phyloP scores from a whole-genome alignment of 306 rosid genomes.

The Castanospermum australe region DNA sequence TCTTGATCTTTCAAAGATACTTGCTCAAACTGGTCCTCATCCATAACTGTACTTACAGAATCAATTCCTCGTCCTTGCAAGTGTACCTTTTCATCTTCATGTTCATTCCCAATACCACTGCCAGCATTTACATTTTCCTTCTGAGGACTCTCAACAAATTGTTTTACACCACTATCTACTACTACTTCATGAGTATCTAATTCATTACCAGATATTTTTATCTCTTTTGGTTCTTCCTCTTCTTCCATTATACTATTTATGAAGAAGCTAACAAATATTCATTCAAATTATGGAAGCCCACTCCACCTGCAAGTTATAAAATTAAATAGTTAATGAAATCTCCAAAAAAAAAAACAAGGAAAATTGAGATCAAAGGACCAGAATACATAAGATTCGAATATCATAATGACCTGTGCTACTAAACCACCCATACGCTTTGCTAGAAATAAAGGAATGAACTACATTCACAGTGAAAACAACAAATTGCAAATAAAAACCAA shows the following conservation, averaged over 20 bases:
- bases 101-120: slow-evolving; percentile 32
- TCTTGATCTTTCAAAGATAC: slow-evolving; percentile 68
- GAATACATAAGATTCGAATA: background rate
- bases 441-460: background rate
- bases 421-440: background rate
- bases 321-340: slow-evolving; percentile 1
- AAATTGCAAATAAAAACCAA: background rate
- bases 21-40: slow-evolving; percentile 65
- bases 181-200: slow-evolving; percentile 32
- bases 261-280: slow-evolving; percentile 28
- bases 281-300: slow-evolving; percentile 28
- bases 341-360: background rate
- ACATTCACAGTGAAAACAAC: background rate
- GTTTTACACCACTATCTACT: slow-evolving; percentile 33
- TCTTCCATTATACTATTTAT: slow-evolving; percentile 58
- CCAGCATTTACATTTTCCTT: slow-evolving; percentile 26
- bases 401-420: background rate
- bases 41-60: slow-evolving; percentile 31
- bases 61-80: slow-evolving; percentile 36
- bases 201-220: slow-evolving; percentile 38
- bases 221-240: slow-evolving; percentile 63
- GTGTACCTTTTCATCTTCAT: slow-evolving; percentile 14
- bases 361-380: background rate
- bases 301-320: slow-evolving; percentile 44
- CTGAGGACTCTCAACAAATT: slow-evolving; percentile 29